Evolutionary conservation across 2,329 filamentous ascomycete genomes (phyloP).

Genomic region (Trichoderma pleuroti): DNA sequence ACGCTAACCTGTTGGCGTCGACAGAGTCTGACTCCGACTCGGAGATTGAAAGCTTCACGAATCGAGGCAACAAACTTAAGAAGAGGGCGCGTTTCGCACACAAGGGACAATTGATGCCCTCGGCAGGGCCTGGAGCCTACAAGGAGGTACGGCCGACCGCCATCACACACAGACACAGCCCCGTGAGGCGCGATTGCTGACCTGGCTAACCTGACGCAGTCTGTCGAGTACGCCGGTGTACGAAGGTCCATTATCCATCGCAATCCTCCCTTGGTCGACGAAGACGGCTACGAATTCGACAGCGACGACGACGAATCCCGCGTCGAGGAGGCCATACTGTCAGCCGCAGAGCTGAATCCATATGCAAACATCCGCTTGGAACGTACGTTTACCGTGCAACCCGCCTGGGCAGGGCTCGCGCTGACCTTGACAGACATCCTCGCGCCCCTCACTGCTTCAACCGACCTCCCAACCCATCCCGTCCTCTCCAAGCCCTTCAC

Average conservation of each 20-base stretch:
- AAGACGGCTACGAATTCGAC: conserved; percentile 74
- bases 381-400: conserved; percentile 46
- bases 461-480: conserved; percentile 70
- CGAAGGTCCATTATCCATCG: conserved; percentile 68
- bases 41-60: conserved; percentile 64
- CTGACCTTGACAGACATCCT: conserved; percentile 58
- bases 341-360: conserved; percentile 68
- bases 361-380: conserved; percentile 70
- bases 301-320: conserved; percentile 68
- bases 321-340: conserved; percentile 56
- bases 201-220: conserved; percentile 41
- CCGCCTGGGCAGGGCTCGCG: conserved; percentile 14
- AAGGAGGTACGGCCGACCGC: conserved; percentile 55
- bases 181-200: conserved; percentile 23
- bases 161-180: not conserved
- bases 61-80: conserved; percentile 77
- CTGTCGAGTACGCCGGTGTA: conserved; percentile 70
- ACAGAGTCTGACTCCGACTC: conserved; percentile 77
- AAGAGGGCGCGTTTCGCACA: conserved; percentile 68
- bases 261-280: conserved; percentile 70
- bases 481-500: conserved; percentile 71
- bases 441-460: conserved; percentile 69
- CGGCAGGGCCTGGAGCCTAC: conserved; percentile 64
- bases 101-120: conserved; percentile 64
- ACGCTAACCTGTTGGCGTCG: conserved; percentile 6